Base-by-base conservation (phyloP, 2,329 filamentous ascomycete genomes). In the Sclerotinia spermophila region DNA sequence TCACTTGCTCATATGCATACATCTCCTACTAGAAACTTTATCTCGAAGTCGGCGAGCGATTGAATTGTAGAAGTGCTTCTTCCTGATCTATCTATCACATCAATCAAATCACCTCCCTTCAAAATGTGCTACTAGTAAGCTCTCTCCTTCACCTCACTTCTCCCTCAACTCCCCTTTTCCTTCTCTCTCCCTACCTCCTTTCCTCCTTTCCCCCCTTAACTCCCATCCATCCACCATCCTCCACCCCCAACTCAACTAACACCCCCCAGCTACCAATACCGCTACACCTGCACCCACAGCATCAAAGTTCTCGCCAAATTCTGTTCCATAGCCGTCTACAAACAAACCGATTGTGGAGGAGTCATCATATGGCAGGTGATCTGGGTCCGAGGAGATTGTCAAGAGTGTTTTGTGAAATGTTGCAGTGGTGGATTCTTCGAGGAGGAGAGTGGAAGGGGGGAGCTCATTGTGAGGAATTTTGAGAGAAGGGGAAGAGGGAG, bases 311-410 rank as follows among this genome's bases (percentile, higher is more conserved):
- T 79, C 0, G 78, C 73, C 8, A 78, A 77, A 68, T 76, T 76
- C 71, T 79, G 78, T 55, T 38, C 72, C 6, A 35, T 68, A 2
- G 78, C 72, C 2, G 68, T 71, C 13, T 73, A 78, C 13, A 72
- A 77, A 15, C 78, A 79, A 71, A 79, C 77, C 19, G 74, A 77
- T 0, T 79, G 77, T 67, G 73, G 75, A 64, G 76, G 74, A 62
- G 74, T 73, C 35, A 68, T 68, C 13, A 75, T 79, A 40, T 79
- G 77, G 78, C 76, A 79, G 45, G 74, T 67, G 13, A 76, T 79
- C 30, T 70, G 72, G 10, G 73, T 78, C 73, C 68, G 73, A 3
- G 76, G 77, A 61, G 72, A 74, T 21, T 79, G 78, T 65, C 76
- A 77, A 35, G 72, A 76, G 24, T 79, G 78, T 71, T 38, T 35